Percentiles rank a stretch among this genome's conserved stretches.
These are phyloP conservation scores for Bombardia bombarda DNA, from an alignment of 495 filamentous ascomycete species.

Conservation along the genomic window DNA sequence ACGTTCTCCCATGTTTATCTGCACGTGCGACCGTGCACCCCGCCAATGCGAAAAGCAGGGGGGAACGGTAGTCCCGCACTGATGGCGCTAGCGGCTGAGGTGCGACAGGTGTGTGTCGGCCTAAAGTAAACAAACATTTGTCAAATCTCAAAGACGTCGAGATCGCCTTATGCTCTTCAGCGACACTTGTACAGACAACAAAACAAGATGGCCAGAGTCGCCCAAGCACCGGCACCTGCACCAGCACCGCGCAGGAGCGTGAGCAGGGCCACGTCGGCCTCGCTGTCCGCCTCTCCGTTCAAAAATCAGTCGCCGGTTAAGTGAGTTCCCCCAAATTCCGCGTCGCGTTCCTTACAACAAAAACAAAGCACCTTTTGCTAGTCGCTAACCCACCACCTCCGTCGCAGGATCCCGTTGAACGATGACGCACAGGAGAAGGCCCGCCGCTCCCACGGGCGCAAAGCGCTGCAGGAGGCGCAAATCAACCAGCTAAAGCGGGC, in stretches of 20 bases:
- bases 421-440: constrained; percentile 93
- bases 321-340: too few species aligned
- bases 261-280: constrained; percentile 42
- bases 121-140: constrained; percentile 14
- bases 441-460: constrained; percentile 75
- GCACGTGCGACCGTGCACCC: too few species aligned
- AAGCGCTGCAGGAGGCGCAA: constrained; percentile 82
- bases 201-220: constrained; percentile 64
- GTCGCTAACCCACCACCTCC: background rate
- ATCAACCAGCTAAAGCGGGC: constrained; percentile 87
- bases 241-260: constrained; percentile 44
- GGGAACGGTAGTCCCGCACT: too few species aligned
- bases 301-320: constrained; percentile 66
- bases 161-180: background rate
- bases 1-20: too few species aligned
- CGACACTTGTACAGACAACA: background rate
- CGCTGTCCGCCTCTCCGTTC: constrained; percentile 41
- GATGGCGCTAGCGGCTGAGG: too few species aligned
- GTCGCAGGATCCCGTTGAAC: constrained; percentile 71
- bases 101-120: too few species aligned
- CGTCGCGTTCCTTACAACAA: background rate
- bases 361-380: background rate
- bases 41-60: too few species aligned
- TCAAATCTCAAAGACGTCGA: background rate
- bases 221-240: constrained; percentile 53